These are phyloP conservation scores for Colletotrichum magnum DNA, from an alignment of 2,329 filamentous ascomycete genomes.

Conservation along the genomic window DNA sequence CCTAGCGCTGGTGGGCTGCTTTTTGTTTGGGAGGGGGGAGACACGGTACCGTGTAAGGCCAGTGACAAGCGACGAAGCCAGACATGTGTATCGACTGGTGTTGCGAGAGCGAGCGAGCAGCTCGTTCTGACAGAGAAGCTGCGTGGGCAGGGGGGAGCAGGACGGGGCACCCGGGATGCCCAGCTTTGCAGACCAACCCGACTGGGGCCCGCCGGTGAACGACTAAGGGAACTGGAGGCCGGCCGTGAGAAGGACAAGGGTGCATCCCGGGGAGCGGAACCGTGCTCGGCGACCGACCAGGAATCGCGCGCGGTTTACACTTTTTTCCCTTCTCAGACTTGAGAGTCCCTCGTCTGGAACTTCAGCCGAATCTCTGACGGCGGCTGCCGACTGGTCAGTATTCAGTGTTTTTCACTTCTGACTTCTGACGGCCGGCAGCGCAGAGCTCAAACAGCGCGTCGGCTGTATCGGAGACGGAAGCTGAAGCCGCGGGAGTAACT, in stretches of 20 bases:
- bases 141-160: background rate
- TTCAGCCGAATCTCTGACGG: conserved; percentile 20
- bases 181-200: background rate
- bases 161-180: conserved; percentile 11
- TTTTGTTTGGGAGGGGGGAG: background rate
- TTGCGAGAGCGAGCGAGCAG: background rate
- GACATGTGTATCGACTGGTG: conserved; percentile 9
- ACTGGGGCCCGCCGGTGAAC: conserved; percentile 18
- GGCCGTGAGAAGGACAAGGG: background rate
- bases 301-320: conserved; percentile 34
- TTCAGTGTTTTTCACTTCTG: conserved; percentile 27
- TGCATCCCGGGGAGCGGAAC: conserved; percentile 2
- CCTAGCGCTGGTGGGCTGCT: conserved; percentile 9
- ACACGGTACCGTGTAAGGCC: conserved; percentile 22
- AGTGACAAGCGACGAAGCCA: conserved; percentile 21
- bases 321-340: conserved; percentile 29
- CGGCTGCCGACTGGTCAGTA: conserved; percentile 24
- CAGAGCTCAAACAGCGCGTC: conserved; percentile 28
- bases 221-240: background rate
- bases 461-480: conserved; percentile 4
- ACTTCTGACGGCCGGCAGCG: conserved; percentile 26
- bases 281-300: conserved; percentile 30
- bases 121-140: conserved; percentile 9
- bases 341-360: conserved; percentile 19
- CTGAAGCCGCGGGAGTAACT: background rate